Evolutionary conservation across 2,329 filamentous ascomycete genomes (phyloP).

Genomic region (Fusarium secorum): DNA sequence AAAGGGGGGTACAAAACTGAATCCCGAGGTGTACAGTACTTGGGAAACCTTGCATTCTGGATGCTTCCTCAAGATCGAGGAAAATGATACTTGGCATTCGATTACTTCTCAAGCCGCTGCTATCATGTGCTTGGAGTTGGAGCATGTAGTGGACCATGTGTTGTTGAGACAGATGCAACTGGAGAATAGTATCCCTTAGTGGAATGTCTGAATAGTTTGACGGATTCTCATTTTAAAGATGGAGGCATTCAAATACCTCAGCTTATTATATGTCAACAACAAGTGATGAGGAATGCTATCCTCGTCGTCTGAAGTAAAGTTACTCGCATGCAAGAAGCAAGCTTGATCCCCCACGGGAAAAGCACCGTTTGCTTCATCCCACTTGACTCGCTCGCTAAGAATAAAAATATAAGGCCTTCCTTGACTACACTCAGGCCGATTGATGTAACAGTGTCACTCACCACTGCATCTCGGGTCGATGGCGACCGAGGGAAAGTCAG

Average conservation of each 20-base stretch:
- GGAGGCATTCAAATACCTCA: background rate
- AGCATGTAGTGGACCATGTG: conserved; percentile 3
- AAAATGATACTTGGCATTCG: background rate
- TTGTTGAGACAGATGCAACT: conserved; percentile 18
- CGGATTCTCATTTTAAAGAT: too few species aligned
- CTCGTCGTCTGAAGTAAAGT: background rate
- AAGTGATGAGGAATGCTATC: background rate
- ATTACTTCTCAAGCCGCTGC: conserved; percentile 21
- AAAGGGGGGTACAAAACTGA: background rate
- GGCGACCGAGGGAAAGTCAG: background rate
- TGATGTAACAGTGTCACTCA: background rate
- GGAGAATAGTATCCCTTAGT: background rate
- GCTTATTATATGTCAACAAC: background rate
- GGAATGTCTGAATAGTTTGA: fast-evolving
- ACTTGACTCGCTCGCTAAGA: background rate
- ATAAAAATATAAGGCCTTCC: background rate
- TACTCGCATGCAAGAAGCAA: background rate
- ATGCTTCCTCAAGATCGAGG: background rate
- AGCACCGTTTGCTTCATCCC: background rate
- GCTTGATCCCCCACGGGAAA: background rate
- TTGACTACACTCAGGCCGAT: background rate
- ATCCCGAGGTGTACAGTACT: background rate
- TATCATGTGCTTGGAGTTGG: conserved; percentile 13
- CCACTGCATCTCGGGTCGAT: background rate
- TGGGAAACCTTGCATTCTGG: conserved; percentile 5